Percentiles rank a stretch among this genome's conserved stretches.
phyloP scores from a whole-genome alignment of 1,139 yeast species.

The Sugiyamaella japonica region DNA sequence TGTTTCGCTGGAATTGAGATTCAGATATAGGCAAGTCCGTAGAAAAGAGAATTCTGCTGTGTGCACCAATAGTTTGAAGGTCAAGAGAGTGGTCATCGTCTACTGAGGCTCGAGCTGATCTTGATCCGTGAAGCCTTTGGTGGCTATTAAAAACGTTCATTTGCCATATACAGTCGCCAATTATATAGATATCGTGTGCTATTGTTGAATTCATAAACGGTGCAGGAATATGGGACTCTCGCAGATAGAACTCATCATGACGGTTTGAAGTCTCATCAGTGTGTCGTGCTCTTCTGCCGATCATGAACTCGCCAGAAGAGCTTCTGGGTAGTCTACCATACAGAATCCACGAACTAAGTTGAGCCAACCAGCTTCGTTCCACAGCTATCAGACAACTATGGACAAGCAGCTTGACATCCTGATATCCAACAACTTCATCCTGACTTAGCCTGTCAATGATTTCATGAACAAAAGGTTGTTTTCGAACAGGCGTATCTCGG shows the following conservation, averaged over 20 bases:
- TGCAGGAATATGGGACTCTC: conserved; percentile 20
- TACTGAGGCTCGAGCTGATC: neutral
- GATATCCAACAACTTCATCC: conserved; percentile 28
- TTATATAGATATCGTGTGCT: conserved; percentile 26
- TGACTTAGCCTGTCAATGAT: conserved; percentile 23
- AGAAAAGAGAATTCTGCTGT: conserved; percentile 19
- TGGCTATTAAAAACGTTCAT: conserved; percentile 12
- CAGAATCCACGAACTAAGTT: conserved; percentile 33
- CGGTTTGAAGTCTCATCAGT: neutral
- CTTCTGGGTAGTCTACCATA: conserved; percentile 30
- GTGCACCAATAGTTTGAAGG: conserved; percentile 9
- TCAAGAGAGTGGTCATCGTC: conserved; percentile 7
- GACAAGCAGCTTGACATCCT: conserved; percentile 26
- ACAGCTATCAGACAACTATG: conserved; percentile 27
- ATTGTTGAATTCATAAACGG: conserved; percentile 19
- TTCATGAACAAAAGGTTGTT: conserved; percentile 22
- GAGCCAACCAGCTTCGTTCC: conserved; percentile 31
- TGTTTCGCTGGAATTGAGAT: conserved; percentile 22
- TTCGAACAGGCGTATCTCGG: neutral
- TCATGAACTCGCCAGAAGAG: conserved; percentile 26
- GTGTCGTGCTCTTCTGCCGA: conserved; percentile 9
- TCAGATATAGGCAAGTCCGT: conserved; percentile 25
- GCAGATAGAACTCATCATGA: conserved; percentile 15
- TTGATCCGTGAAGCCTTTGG: neutral
- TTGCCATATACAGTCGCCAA: conserved; percentile 27